Base-by-base conservation (phyloP, 2,329 filamentous ascomycete genomes). In the Cordyceps fumosorosea region DNA sequence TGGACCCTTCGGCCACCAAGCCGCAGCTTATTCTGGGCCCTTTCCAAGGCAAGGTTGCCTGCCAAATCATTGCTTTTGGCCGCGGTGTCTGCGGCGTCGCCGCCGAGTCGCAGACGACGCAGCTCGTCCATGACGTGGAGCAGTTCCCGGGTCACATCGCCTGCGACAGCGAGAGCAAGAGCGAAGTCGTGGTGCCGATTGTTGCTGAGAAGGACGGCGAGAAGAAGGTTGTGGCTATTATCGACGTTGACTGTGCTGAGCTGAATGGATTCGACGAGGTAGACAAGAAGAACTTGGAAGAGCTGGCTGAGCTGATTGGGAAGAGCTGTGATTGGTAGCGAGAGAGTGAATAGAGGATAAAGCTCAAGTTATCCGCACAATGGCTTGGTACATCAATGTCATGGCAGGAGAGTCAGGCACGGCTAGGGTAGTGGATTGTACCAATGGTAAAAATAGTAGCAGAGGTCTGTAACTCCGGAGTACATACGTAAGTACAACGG, bases 141-240 rank as follows among this genome's bases (percentile, higher is more conserved):
- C 70, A 76, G 57, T 93, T 93, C 69, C 88, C 89, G 0, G 90
- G 89, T 2, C 90, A 93, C 71, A 93, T 95, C 70, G 89, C 90
- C 11, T 93, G 90, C 72, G 90, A 95, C 73, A 83, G 84, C 4
- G 87, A 85, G 62, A 90, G 85, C 69, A 84, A 79, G 76, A 93
- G 90, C 71, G 90, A 95, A 78, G 87, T 95, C 71, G 90, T 95
- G 20, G 90, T 93, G 55, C 90, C 90, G 2, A 82, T 93, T 64
- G 66, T 89, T 5, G 70, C 69, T 18, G 66, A 69, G 5, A 57
- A 67, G 57, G 68, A 69, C 50, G 72, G 69, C 26, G 66, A 67
- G 51, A 70, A 66, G 26, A 77, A 83, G 76, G 76, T 89, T 6
- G 86, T 89, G 24, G 89, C 86, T 2, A 89, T 93, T 65, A 90